Evolutionary conservation across 768 basidiomycete genomes (phyloP).

Genomic region (Kwoniella dejecticola): DNA sequence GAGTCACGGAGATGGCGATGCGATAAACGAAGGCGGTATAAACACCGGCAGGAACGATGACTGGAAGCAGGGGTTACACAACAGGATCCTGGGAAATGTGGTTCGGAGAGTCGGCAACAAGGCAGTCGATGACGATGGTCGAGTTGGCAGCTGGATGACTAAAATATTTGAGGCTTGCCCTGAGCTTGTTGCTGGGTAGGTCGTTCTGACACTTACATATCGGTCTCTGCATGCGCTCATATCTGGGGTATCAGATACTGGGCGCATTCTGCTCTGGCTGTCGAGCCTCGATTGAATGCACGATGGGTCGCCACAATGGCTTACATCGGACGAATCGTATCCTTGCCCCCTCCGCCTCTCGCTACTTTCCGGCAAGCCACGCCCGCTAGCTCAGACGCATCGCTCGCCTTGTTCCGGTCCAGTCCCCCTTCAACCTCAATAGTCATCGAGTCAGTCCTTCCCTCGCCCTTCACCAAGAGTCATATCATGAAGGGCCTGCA

Average conservation of each 20-base stretch:
- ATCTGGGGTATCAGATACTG: conserved; percentile 42
- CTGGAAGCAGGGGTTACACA: conserved; percentile 59
- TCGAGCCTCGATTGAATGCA: conserved; percentile 48
- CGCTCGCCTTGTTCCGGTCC: conserved; percentile 58
- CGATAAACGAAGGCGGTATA: conserved; percentile 59
- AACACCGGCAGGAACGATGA: conserved; percentile 31
- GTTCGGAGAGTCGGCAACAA: conserved; percentile 66
- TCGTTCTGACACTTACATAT: background rate
- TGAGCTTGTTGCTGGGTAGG: conserved; percentile 77
- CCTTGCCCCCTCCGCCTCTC: conserved; percentile 68
- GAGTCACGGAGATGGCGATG: conserved; percentile 51
- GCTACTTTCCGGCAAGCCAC: conserved; percentile 63
- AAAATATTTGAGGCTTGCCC: conserved; percentile 81
- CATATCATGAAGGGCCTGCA: conserved; percentile 82
- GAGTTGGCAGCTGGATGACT: conserved; percentile 79
- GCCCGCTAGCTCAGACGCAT: conserved; percentile 20
- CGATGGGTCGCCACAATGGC: conserved; percentile 85
- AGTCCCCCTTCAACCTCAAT: conserved; percentile 71
- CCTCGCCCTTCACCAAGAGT: conserved; percentile 68
- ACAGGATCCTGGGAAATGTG: conserved; percentile 78
- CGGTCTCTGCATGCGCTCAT: background rate
- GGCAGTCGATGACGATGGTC: conserved; percentile 77
- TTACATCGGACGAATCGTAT: conserved; percentile 75
- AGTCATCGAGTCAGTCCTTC: conserved; percentile 78
- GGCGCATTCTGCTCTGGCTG: conserved; percentile 52